Evolutionary conservation across 2,329 filamentous ascomycete species (phyloP).

Genomic region (Cytospora leucostoma): DNA sequence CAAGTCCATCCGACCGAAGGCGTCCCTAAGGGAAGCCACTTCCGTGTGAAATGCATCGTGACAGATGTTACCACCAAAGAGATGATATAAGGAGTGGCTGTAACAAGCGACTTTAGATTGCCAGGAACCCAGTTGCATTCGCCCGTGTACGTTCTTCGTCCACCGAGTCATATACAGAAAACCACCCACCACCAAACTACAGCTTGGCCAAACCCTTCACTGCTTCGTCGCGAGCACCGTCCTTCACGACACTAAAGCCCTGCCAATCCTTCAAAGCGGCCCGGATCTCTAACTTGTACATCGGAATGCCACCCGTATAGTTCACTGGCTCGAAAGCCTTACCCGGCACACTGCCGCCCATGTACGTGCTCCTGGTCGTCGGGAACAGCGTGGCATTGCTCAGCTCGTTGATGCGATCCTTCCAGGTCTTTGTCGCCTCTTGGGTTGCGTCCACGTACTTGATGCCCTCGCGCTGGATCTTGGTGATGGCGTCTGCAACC

Average conservation of each 20-base stretch:
- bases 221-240: neutral
- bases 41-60: neutral
- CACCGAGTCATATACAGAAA: neutral
- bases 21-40: neutral
- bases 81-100: neutral
- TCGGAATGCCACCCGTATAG: constrained; percentile 46
- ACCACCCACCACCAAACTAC: neutral
- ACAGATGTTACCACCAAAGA: neutral
- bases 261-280: constrained; percentile 39
- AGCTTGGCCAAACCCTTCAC: neutral
- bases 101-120: neutral
- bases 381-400: constrained; percentile 52
- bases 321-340: constrained; percentile 55
- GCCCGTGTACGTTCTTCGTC: neutral
- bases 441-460: constrained; percentile 52
- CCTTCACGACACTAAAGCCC: constrained; percentile 36
- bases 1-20: neutral
- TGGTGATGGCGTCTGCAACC: constrained; percentile 53
- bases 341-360: constrained; percentile 57
- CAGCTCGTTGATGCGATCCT: constrained; percentile 48
- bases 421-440: constrained; percentile 52
- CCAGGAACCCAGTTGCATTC: neutral
- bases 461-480: constrained; percentile 48
- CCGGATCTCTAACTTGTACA: constrained; percentile 39
- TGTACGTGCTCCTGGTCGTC: constrained; percentile 45